Base-by-base conservation (phyloP, 2,329 filamentous ascomycete genomes). In the Biscogniauxia marginata region DNA sequence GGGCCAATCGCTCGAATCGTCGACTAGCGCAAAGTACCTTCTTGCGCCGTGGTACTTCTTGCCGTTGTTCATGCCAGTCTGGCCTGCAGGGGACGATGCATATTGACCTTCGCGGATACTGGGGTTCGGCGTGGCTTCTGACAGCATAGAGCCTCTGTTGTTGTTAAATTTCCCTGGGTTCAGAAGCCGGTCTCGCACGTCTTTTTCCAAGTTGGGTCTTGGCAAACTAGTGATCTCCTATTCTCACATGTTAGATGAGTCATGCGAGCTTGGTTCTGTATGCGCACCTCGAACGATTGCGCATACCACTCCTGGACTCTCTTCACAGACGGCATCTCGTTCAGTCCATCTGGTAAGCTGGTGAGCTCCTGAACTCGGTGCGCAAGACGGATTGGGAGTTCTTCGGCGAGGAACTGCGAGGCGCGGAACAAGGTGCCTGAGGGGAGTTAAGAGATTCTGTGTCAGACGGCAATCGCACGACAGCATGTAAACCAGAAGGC, bases 221-320 rank as follows among this genome's bases (percentile, higher is more conserved):
- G 89, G 85, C 5, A 99, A 81, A 54, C 84, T 86, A 64, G 93
- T 97, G 74, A 99, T 96, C 82, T 99, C 95, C 91, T 93, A 65
- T 63, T 58, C 48, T 64, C 62, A 63, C 61, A 63, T 67, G 66
- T 70, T 52, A 71, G 61, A 59, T 70, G 66, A 73, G 67, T 71
- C 67, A 68, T 69, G 44, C 63, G 56, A 58, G 52, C 22, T 57
- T 52, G 52, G 50, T 50, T 57, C 53, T 48, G 56, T 44, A 46
- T 51, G 52, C 83, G 67, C 84, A 96, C 93, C 86, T 99, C 95
- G 70, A 99, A 99, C 51, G 95, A 99, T 78, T 99, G 95, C 62
- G 93, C 95, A 74, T 99, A 99, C 95, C 95, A 99, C 70, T 98
- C 93, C 73, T 93, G 89, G 65, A 99, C 95, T 70, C 88, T 91